These are phyloP conservation scores for Orbilia javanica DNA, from an alignment of 2,329 filamentous ascomycete genomes.

Conservation along the genomic window DNA sequence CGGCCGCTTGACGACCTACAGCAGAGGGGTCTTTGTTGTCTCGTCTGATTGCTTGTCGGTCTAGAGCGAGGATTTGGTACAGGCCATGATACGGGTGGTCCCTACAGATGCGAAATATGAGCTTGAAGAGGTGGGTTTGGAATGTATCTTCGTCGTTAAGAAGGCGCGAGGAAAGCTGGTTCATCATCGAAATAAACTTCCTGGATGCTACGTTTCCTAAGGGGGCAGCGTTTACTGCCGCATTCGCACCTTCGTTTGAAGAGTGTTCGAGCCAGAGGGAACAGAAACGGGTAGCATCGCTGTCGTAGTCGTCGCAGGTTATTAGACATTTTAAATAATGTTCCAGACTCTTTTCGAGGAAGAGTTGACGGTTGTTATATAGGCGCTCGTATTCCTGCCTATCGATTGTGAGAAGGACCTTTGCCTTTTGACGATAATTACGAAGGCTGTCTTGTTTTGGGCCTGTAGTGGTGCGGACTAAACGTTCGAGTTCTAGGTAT, in stretches of 20 bases:
- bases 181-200: conserved; percentile 94
- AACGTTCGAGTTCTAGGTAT: conserved; percentile 77
- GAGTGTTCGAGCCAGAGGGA: conserved; percentile 93
- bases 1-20: conserved; percentile 79
- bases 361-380: conserved; percentile 80
- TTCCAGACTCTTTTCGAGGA: conserved; percentile 88
- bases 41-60: conserved; percentile 69
- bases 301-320: conserved; percentile 88
- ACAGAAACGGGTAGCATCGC: conserved; percentile 90
- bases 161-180: conserved; percentile 93
- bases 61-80: conserved; percentile 91
- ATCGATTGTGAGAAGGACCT: conserved; percentile 90
- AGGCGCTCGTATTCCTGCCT: conserved; percentile 86
- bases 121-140: conserved; percentile 77
- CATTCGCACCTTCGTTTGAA: conserved; percentile 80
- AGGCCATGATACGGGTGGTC: conserved; percentile 98
- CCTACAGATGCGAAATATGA: conserved; percentile 85
- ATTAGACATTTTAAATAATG: conserved; percentile 89
- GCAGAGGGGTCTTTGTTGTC: conserved; percentile 78
- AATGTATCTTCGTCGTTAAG: conserved; percentile 78
- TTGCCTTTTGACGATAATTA: conserved; percentile 77
- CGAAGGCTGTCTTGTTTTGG: conserved; percentile 68
- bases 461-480: conserved; percentile 68
- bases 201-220: conserved; percentile 82
- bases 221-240: conserved; percentile 76